Evolutionary conservation across 306 rosid genomes (phyloP), one percentile per base, ranked within the genome.

Genomic region (Prunus dulcis): DNA sequence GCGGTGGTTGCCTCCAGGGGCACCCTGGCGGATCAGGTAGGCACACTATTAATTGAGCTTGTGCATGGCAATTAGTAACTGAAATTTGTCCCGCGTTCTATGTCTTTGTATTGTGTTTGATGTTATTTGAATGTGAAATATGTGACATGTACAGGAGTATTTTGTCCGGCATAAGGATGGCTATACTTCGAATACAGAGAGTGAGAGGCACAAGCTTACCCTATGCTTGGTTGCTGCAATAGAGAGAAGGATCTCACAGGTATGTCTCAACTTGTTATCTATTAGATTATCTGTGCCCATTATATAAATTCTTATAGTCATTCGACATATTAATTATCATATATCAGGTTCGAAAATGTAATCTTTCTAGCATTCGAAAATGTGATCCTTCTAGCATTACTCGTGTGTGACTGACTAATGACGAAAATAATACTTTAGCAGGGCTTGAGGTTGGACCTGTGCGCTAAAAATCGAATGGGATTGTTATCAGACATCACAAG

Each of bases 201-300:
- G 76, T 41, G 93, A 96, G 72, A 88, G 87, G 76, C 83, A 70
- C 23, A 87, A 80, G 81, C 88, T 92, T 30, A 69, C 76, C 32
- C 78, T 84, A 20, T 89, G 93, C 74, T 69, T 92, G 75, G 74
- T 88, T 68, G 96, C 99, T 22, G 98, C 99, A 10, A 82, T 91
- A 56, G 99, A 89, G 80, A 86, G 99, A 13, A 88, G 99, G 81
- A 81, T 88, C 52, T 90, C 98, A 2, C 96, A 83, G 70, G 96
- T 91, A 89, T 45, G 92, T 52, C 23, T 32, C 7, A 32, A 32
- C 38, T 32, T 32, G 38, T 32, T 32, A 32, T 32, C 38, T 32
- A 32, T 34, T 34, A 34, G 41, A 34, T 34, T 34, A 5, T 34
- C 41, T 5, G 38, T 34, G 38, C 38, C 1, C 8, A 34, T 5